These are phyloP conservation scores for Metschnikowia peoriensis DNA, from an alignment of 805 yeast genomes.

Conservation along the genomic window DNA sequence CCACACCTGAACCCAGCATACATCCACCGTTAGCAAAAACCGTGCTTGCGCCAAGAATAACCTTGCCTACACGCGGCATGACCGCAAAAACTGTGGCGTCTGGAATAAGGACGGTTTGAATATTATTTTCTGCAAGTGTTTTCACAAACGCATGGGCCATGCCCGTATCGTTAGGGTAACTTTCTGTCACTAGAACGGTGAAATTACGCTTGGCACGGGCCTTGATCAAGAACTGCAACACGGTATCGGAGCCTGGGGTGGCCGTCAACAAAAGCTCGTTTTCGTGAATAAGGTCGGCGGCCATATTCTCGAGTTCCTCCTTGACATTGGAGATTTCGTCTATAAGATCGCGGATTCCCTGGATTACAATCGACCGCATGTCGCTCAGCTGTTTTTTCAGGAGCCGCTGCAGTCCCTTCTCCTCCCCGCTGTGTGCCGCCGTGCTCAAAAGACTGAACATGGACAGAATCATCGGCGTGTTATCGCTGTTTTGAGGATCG, in stretches of 20 bases:
- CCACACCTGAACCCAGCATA: conserved; percentile 83
- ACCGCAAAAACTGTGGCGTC: conserved; percentile 92
- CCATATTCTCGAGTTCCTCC: conserved; percentile 87
- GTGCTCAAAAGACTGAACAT: conserved; percentile 86
- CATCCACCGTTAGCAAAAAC: conserved; percentile 98
- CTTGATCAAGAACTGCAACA: conserved; percentile 77
- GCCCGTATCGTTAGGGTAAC: conserved; percentile 83
- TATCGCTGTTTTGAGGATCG: conserved; percentile 44
- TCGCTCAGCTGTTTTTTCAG: conserved; percentile 54
- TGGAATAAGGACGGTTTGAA: conserved; percentile 88
- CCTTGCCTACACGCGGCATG: conserved; percentile 97
- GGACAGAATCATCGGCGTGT: conserved; percentile 59
- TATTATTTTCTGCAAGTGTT: conserved; percentile 76
- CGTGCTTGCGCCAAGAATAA: conserved; percentile 85
- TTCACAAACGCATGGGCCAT: conserved; percentile 78
- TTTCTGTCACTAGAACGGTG: conserved; percentile 88
- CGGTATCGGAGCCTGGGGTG: conserved; percentile 91
- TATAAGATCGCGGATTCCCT: conserved; percentile 86
- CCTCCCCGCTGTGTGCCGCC: conserved; percentile 23
- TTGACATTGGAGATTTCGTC: conserved; percentile 89
- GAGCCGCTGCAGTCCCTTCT: conserved; percentile 19
- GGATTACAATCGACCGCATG: conserved; percentile 80
- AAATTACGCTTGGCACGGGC: conserved; percentile 89
- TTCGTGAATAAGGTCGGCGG: conserved; percentile 92
- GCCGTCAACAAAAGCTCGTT: conserved; percentile 84